A percentile compares a stretch with the other conserved stretches of the same genome.
Evolutionary conservation across 202 grass and related monocot genomes (phyloP).

Genomic region (Bolboschoenoplectus hybrid): DNA sequence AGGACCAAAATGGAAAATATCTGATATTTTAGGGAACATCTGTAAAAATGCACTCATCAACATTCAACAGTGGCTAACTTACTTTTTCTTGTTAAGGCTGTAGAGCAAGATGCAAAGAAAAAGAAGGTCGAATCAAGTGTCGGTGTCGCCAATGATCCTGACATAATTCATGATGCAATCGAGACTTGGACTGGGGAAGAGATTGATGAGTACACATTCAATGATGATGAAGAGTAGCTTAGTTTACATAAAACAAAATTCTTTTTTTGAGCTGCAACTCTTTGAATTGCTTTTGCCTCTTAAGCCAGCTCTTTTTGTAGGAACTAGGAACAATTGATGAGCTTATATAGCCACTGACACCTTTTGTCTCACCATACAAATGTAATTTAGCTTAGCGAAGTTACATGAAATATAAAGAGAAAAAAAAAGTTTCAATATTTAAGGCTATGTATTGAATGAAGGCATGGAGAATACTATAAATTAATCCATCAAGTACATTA

Average conservation of each 20-base stretch:
- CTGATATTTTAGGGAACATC: not conserved
- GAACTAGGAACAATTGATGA: not conserved
- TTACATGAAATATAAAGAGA: not conserved
- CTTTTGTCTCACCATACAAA: not conserved
- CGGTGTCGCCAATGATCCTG: conserved; percentile 1
- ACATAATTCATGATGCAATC: not conserved
- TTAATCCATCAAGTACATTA: not conserved
- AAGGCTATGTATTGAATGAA: not conserved
- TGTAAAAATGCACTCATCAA: not conserved
- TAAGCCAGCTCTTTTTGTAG: not conserved
- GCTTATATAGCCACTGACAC: not conserved
- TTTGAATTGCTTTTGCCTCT: conserved; percentile 20
- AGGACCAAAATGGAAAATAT: not conserved
- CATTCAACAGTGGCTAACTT: not conserved
- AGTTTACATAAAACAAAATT: not conserved
- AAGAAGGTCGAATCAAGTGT: conserved; percentile 36
- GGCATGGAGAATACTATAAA: not conserved
- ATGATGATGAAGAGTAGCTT: conserved; percentile 20
- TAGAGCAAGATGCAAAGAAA: conserved; percentile 25
- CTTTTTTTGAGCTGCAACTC: not conserved
- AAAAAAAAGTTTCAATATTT: not conserved
- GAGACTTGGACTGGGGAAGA: conserved; percentile 6
- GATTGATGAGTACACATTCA: not conserved
- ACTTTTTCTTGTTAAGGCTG: conserved; percentile 13
- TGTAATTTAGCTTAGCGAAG: conserved; percentile 9